Conservation (phyloP, 805 yeast species). For the Myxozyma neglecta region DNA sequence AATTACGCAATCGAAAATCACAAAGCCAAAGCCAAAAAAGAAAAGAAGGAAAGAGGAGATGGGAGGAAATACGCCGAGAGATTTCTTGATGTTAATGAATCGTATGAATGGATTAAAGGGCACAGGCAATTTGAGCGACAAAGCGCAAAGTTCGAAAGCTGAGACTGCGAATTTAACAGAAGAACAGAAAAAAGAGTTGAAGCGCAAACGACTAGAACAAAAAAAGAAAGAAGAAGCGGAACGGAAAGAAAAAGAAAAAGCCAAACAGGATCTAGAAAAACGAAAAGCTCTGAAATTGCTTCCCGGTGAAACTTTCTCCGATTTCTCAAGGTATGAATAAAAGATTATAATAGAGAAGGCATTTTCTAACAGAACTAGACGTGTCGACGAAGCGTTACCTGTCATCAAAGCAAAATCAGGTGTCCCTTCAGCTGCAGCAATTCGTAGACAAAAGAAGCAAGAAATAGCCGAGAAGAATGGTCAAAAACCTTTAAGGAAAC, state of each 20-base stretch:
- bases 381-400: slow-evolving; percentile 47
- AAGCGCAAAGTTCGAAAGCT: background rate
- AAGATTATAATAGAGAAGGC: too few species aligned
- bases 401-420: slow-evolving; percentile 41
- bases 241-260: slow-evolving; percentile 8
- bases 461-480: slow-evolving; percentile 32
- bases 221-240: slow-evolving; percentile 13
- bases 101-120: slow-evolving; percentile 10
- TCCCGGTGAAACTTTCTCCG: slow-evolving; percentile 44
- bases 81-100: slow-evolving; percentile 38
- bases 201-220: slow-evolving; percentile 3
- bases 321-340: slow-evolving; percentile 35
- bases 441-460: slow-evolving; percentile 29
- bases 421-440: slow-evolving; percentile 37
- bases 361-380: slow-evolving; percentile 28
- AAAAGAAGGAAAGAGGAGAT: slow-evolving; percentile 23
- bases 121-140: background rate
- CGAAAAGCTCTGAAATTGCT: slow-evolving; percentile 31
- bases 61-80: slow-evolving; percentile 42
- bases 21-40: slow-evolving; percentile 18
- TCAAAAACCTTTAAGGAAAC: slow-evolving; percentile 23
- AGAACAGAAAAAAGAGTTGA: background rate
- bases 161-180: background rate
- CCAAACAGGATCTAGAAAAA: slow-evolving; percentile 4
- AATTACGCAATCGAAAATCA: background rate